Evolutionary conservation across 2,329 filamentous ascomycete genomes (phyloP).

Genomic region (Fusarium domesticum): DNA sequence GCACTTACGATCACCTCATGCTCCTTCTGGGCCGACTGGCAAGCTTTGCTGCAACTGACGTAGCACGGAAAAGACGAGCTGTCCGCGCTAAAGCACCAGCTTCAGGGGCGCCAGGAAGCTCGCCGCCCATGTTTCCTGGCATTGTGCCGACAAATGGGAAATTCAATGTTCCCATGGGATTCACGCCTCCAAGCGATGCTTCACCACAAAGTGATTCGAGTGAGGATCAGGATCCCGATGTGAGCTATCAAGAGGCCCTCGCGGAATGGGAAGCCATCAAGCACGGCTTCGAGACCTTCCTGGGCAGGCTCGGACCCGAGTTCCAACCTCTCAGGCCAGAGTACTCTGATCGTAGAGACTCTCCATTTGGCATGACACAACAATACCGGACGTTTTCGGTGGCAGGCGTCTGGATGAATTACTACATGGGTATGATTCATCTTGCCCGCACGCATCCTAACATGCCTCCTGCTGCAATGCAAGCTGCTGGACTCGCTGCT

Average conservation of each 20-base stretch:
- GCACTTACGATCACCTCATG: conserved; percentile 83
- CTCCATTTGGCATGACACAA: conserved; percentile 78
- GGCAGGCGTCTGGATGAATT: conserved; percentile 82
- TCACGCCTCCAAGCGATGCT: conserved; percentile 48
- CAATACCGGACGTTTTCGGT: conserved; percentile 87
- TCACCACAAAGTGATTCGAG: conserved; percentile 42
- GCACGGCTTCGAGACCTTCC: conserved; percentile 66
- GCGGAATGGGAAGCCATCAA: conserved; percentile 76
- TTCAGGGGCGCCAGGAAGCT: conserved; percentile 28
- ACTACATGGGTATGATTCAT: conserved; percentile 80
- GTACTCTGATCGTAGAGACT: conserved; percentile 54
- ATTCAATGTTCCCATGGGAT: conserved; percentile 52
- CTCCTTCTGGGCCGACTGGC: conserved; percentile 76
- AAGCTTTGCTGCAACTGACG: conserved; percentile 74
- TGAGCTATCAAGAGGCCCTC: conserved; percentile 65
- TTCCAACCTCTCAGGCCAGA: conserved; percentile 75
- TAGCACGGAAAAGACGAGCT: conserved; percentile 71
- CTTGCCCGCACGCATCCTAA: conserved; percentile 79
- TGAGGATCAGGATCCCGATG: conserved; percentile 58
- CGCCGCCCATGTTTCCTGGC: conserved; percentile 50
- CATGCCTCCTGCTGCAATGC: conserved; percentile 89
- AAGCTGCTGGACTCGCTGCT: conserved; percentile 77
- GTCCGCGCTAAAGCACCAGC: conserved; percentile 34
- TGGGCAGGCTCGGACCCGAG: conserved; percentile 63
- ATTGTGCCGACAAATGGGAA: conserved; percentile 53